Evolutionary conservation across 106 monocot genomes (phyloP).

Genomic region (Chionographis japonica): DNA sequence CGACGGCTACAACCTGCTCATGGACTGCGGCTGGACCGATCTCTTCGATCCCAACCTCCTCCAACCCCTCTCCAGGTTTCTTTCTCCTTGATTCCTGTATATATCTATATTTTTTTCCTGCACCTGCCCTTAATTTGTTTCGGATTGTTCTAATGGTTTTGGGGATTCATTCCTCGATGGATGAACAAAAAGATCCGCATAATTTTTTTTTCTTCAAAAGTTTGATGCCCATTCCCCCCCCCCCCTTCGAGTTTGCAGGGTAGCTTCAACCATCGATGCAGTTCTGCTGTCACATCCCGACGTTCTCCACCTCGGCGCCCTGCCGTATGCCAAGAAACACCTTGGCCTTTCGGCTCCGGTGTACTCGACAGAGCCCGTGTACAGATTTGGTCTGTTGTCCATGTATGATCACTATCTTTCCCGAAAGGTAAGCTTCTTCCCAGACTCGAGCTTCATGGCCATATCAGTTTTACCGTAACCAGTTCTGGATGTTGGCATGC

Average conservation of each 20-base stretch:
- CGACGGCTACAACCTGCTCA: constrained; percentile 89
- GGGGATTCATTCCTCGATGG: too few species aligned
- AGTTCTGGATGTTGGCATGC: too few species aligned
- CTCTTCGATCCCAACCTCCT: constrained; percentile 78
- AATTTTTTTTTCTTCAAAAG: not conserved
- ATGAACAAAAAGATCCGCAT: too few species aligned
- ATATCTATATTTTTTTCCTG: not conserved
- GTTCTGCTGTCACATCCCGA: constrained; percentile 90
- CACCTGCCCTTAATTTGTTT: not conserved
- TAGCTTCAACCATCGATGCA: constrained; percentile 72
- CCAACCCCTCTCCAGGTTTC: constrained; percentile 82
- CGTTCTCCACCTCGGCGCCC: constrained; percentile 81
- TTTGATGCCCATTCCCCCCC: not conserved
- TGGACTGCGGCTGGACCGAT: constrained; percentile 99
- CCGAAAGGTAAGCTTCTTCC: constrained; percentile 50
- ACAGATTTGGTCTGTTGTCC: constrained; percentile 80
- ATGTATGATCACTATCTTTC: constrained; percentile 95
- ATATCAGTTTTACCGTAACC: too few species aligned
- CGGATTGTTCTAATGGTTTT: too few species aligned
- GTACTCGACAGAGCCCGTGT: constrained; percentile 89
- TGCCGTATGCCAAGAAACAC: constrained; percentile 90
- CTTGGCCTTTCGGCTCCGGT: constrained; percentile 87
- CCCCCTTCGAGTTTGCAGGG: constrained; percentile 30
- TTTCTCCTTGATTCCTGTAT: not conserved
- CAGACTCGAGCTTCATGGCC: too few species aligned